phyloP scores from a whole-genome alignment of 805 yeast genomes.

The Phaffomyces opuntiae region DNA sequence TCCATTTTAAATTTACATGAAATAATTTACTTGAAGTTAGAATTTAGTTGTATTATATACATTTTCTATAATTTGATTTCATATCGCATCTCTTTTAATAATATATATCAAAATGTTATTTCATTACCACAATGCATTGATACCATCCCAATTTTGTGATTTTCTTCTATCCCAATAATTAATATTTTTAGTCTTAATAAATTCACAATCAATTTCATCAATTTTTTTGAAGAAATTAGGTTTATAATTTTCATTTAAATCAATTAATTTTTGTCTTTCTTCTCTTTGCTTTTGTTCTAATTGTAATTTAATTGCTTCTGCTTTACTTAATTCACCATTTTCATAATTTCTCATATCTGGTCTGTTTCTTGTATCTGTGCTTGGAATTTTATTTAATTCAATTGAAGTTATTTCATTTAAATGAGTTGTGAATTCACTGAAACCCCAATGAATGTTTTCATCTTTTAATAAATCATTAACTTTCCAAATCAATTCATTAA shows the following conservation, averaged over 20 bases:
- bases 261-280: constrained; percentile 56
- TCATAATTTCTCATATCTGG: constrained; percentile 81
- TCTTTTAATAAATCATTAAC: constrained; percentile 58
- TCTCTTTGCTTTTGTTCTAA: constrained; percentile 78
- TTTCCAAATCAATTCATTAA: constrained; percentile 56
- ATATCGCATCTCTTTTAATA: neutral
- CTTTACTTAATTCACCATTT: constrained; percentile 57
- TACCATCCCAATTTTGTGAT: constrained; percentile 51
- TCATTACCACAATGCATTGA: constrained; percentile 48
- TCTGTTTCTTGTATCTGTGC: constrained; percentile 83
- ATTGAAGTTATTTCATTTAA: constrained; percentile 72
- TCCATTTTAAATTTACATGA: constrained; percentile 52
- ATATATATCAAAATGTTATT: too few relatives aligned
- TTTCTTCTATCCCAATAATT: constrained; percentile 77
- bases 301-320: constrained; percentile 60
- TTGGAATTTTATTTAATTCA: constrained; percentile 61
- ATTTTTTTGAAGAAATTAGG: constrained; percentile 56
- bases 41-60: neutral
- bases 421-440: constrained; percentile 73
- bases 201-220: constrained; percentile 42
- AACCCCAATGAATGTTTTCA: constrained; percentile 67
- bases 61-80: neutral
- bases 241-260: constrained; percentile 33
- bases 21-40: neutral
- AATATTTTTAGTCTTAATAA: constrained; percentile 40